Base-by-base conservation (phyloP, 2,329 filamentous ascomycete genomes). In the Botrytis porri region DNA sequence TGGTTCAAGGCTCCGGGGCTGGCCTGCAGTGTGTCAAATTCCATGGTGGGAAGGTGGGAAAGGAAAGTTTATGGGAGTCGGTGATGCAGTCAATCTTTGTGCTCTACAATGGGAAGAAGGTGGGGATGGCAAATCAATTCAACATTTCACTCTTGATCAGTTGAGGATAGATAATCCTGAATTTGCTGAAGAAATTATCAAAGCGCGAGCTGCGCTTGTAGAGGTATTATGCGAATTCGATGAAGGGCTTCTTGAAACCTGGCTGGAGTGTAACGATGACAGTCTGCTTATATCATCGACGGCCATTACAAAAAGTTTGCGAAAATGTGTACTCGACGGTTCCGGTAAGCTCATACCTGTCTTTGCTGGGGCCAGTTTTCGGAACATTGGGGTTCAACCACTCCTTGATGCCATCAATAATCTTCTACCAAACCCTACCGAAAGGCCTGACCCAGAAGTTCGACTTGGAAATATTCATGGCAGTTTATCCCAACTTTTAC, bases 321-420 rank as follows among this genome's bases (percentile, higher is more conserved):
- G 95, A 48, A 87, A 90, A 63, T 90, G 90, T 57, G 88, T 97
- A 9, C 85, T 90, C 9, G 85, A 86, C 64, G 88, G 90, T 1
- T 87, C 91, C 16, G 94, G 93, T 69, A 85, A 84, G n/a, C 85
- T 97, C 29, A 92, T 96, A 61, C 95, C 95, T 0, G 88, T 98
- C 0, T 97, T 97, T 82, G 93, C 93, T 0, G 95, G 95, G 3
- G 95, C 95, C 8, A 98, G 95, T 81, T 94, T 98, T 82, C 90
- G 92, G 60, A 97, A 98, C 76, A 93, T 98, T 75, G 96, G 96
- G 12, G 94, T 98, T 6, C 94, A 98, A 81, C 94, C 95, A 41
- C 85, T 99, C 35, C 87, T 98, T 70, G 94, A 98, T 81, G 93
- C 93, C 54, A 90, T 98, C 20, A 89, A 94, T 14, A 93, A 98